Evolutionary conservation across 331 rosid species (phyloP), one percentile per base, ranked within the genome.

Genomic region (Stylosanthes scabra): DNA sequence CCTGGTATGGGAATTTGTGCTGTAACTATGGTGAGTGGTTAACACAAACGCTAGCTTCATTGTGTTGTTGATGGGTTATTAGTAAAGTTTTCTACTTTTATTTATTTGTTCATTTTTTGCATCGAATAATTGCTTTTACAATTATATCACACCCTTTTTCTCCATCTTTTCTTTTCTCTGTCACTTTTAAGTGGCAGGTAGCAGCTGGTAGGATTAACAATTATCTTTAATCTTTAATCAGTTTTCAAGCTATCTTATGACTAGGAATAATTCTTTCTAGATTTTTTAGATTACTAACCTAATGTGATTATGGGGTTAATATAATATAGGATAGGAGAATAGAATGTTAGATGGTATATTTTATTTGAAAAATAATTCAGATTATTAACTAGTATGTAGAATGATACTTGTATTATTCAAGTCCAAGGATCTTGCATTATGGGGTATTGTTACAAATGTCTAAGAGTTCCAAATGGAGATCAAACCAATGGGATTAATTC

Each of bases 1-100:
- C 8, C 3, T 70, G 74, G 76, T 81, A 75, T 57, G 80, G 83
- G 86, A 78, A 67, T 82, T 83, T 87, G 86, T 80, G 87, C 72
- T 52, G 1, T 11, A 39, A 39, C 58, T 62, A 49, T 39, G 54
- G 57, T 16, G 78, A 74, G 71, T 63, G 78, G 71, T 63, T 74
- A 74, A 63, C 71, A 63, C 71, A 61, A 61, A 49, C 47, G 44
- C 59, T 28, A 59, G 34, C 3, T 8, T 61, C 7, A 49, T 61
- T 44, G 47, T 70, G 66, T 41, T 78, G 46, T 42, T 78, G 77
- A 74, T 52, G 60, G 60, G 62, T 74, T 59, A 72, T 69, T 73
- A 79, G 60, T 74, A 84, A 86, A 79, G 76, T 83, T 82, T n/a
- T 49, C 34, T 20, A 42, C 34, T 59, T 58, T 67, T 34, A 34